phyloP scores from a whole-genome alignment of 2,329 filamentous ascomycete genomes.

The Diaporthe nobilis region DNA sequence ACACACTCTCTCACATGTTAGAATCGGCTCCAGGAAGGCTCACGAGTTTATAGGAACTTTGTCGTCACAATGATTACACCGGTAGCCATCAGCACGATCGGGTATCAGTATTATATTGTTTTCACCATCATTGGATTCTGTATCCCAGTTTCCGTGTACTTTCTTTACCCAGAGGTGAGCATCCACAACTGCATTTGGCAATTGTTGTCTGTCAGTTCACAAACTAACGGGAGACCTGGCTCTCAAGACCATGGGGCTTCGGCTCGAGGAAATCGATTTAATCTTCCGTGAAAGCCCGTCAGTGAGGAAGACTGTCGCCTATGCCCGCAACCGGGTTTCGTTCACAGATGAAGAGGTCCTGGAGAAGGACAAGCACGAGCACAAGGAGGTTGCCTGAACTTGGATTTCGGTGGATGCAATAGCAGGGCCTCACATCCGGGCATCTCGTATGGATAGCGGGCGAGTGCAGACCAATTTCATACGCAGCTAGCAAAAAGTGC shows the following conservation, averaged over 20 bases:
- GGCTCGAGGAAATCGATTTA: constrained; percentile 60
- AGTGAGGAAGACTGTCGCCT: constrained; percentile 52
- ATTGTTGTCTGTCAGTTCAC: not conserved
- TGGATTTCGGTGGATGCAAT: not conserved
- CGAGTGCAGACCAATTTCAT: not conserved
- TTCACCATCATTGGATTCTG: constrained; percentile 60
- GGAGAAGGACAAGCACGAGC: constrained; percentile 5
- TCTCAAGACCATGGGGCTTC: constrained; percentile 59
- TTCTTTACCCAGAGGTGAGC: constrained; percentile 57
- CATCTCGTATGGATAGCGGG: too few species aligned
- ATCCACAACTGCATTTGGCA: too few species aligned
- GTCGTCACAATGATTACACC: constrained; percentile 60
- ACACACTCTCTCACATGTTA: too few species aligned
- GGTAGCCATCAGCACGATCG: constrained; percentile 64
- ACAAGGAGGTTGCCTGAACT: not conserved
- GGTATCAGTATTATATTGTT: constrained; percentile 65
- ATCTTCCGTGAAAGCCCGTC: constrained; percentile 58
- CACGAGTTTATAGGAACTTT: constrained; percentile 53
- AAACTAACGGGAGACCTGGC: not conserved
- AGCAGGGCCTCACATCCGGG: not conserved
- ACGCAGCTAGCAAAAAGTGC: not conserved
- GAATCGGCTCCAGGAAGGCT: not conserved
- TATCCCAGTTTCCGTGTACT: constrained; percentile 59
- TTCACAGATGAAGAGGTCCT: constrained; percentile 5
- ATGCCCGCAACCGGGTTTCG: constrained; percentile 17